Percentiles rank a stretch among this genome's conserved stretches.
These are phyloP conservation scores for Agaricus blazei DNA, from an alignment of 768 basidiomycete genomes.

Conservation along the genomic window DNA sequence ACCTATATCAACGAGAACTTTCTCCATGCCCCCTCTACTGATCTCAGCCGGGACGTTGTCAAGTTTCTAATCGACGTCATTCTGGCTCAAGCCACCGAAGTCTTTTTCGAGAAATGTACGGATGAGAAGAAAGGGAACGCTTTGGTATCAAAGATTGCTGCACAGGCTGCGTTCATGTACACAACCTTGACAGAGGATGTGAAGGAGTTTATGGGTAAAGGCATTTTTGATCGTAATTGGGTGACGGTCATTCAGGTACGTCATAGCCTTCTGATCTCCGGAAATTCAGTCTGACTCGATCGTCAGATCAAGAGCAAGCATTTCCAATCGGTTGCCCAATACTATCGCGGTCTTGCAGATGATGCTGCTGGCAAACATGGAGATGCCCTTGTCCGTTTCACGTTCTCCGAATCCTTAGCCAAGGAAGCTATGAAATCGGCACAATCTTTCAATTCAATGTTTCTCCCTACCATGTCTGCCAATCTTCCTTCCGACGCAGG, in stretches of 20 bases:
- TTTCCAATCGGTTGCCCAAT: conserved; percentile 82
- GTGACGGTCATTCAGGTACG: conserved; percentile 76
- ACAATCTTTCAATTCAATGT: conserved; percentile 62
- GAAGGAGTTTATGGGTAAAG: conserved; percentile 96
- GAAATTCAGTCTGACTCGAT: conserved; percentile 3
- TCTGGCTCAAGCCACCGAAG: conserved; percentile 90
- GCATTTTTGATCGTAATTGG: conserved; percentile 95
- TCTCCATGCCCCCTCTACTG: conserved; percentile 93
- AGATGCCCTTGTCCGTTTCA: conserved; percentile 77
- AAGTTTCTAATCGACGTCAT: conserved; percentile 88
- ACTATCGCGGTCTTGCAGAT: conserved; percentile 81
- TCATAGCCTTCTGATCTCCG: neutral
- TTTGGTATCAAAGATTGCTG: conserved; percentile 78
- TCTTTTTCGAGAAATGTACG: conserved; percentile 93
- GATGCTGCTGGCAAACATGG: conserved; percentile 75
- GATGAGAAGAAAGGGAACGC: conserved; percentile 84
- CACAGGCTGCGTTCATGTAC: conserved; percentile 82
- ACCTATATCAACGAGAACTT: conserved; percentile 99
- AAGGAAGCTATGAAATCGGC: conserved; percentile 79
- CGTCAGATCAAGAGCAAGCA: conserved; percentile 86
- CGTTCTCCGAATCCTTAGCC: conserved; percentile 68
- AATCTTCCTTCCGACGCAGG: conserved; percentile 87
- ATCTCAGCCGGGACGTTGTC: conserved; percentile 90
- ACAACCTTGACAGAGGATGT: conserved; percentile 80
- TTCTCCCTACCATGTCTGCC: conserved; percentile 67